Conservation (phyloP, 202 grass and related monocot genomes). For the Dendrocalamus latiflorus region DNA sequence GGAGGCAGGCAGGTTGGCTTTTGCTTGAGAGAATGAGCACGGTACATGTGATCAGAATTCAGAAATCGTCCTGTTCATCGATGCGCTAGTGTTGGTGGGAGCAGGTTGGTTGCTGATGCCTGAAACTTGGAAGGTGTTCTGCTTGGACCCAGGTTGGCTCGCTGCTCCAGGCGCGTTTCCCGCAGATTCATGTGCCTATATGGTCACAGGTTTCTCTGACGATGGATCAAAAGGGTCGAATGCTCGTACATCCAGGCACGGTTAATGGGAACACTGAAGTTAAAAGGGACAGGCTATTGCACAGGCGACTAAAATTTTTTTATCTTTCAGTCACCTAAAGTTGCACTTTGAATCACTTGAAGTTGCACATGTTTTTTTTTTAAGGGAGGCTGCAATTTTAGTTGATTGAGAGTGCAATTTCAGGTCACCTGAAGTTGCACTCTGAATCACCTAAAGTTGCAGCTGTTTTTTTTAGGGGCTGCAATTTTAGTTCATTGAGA, state of each 20-base stretch:
- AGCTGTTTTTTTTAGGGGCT: no score
- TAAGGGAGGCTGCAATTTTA: no score
- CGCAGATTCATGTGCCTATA: neutral
- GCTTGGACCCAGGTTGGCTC: constrained; percentile 2
- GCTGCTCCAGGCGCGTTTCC: neutral
- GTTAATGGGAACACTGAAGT: no score
- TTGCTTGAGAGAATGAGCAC: neutral
- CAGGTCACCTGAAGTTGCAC: no score
- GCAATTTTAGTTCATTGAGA: no score
- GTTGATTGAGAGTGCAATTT: no score
- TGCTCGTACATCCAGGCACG: neutral
- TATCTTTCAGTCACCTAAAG: no score
- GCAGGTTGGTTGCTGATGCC: constrained; percentile 12
- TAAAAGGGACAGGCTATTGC: no score
- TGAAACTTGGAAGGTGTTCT: neutral
- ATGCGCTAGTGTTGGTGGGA: neutral
- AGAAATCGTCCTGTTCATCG: neutral
- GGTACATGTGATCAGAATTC: neutral
- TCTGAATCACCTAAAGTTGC: no score
- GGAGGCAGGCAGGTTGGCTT: neutral
- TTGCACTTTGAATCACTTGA: no score
- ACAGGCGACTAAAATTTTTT: no score
- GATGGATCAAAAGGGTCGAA: neutral
- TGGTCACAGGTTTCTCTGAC: neutral
- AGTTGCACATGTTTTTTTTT: no score